Base-by-base conservation (phyloP, 805 yeast species). In the Schwanniomyces sp. region DNA sequence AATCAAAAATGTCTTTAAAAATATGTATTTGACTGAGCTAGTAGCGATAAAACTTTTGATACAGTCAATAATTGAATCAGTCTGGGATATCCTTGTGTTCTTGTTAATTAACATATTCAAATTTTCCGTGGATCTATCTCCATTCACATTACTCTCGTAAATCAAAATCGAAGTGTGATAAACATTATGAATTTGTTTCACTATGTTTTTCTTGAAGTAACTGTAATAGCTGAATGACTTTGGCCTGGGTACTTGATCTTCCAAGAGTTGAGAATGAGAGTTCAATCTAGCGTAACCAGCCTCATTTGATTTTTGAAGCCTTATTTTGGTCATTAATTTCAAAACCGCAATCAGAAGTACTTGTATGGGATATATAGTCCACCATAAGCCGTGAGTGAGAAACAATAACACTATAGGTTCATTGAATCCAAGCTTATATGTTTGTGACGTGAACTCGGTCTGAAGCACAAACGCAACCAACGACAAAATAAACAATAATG, bases 381-480 rank as follows among this genome's bases (percentile, higher is more conserved):
- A 72, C 95, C 94, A 87, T 9, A 85, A 79, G 2, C 91, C 86
- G 59, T 89, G 96, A 0, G 96, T 89, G 14, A 87, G 65, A 45
- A 75, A 64, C n/a, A 85, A 66, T 46, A 85, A 67, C 21, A 88
- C 63, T 18, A 88, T 72, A 0, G 96, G 96, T 58, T 88, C 91
- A 44, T 77, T 62, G 63, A 81, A 89, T 3, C 75, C 78, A 7
- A 70, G 61, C 27, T 74, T 69, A 59, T 88, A 85, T 5, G 89
- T 75, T 47, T 83, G 83, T 6, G 89, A 78, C 1, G 95, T 88
- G 50, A 84, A 71, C 61, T 89, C 96, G 0, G 96, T 89, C 61
- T 89, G 96, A 12, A 76, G 58, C 4, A 90, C 91, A 66, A 90
- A 90, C 3, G 91, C 58, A 7, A 79, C 57, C 49, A 72, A 56